phyloP scores from a whole-genome alignment of 495 filamentous ascomycete genomes.

The Hypoxylon cercidicola region DNA sequence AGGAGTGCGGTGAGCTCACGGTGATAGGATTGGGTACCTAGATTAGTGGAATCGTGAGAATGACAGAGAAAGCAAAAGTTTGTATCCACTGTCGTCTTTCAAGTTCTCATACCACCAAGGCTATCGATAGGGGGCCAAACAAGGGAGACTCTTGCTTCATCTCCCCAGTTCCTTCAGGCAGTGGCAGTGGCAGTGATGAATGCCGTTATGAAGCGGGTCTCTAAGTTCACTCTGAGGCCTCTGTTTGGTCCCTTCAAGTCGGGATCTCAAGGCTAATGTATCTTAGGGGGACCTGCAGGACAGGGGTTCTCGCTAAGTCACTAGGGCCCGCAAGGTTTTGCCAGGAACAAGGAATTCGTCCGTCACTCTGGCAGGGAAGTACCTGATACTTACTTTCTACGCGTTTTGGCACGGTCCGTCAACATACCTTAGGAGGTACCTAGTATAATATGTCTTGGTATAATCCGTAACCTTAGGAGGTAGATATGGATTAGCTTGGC shows the following conservation, averaged over 20 bases:
- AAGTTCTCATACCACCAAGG: neutral
- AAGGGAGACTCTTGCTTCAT: conserved; percentile 36
- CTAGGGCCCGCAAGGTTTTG: conserved; percentile 22
- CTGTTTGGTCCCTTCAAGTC: conserved; percentile 35
- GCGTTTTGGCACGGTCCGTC: no score
- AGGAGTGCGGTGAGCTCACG: conserved; percentile 15
- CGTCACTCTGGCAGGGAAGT: conserved; percentile 2
- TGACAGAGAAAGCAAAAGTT: conserved; percentile 16
- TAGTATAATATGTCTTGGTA: no score
- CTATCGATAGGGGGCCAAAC: conserved; percentile 23
- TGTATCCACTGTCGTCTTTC: conserved; percentile 8
- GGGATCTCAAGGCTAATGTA: conserved; percentile 30
- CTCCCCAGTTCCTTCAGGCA: neutral
- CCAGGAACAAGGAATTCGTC: conserved; percentile 33
- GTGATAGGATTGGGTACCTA: conserved; percentile 9
- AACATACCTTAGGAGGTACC: no score
- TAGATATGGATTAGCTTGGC: no score
- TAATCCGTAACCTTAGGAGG: no score
- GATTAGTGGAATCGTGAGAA: conserved; percentile 13
- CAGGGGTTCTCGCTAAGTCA: conserved; percentile 24
- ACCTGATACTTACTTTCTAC: no score
- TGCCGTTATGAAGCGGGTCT: conserved; percentile 29
- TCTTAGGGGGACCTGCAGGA: conserved; percentile 30
- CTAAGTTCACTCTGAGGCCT: conserved; percentile 10
- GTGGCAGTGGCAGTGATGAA: conserved; percentile 9